phyloP scores from a whole-genome alignment of 106 monocot species.

The Acorus calamus region DNA sequence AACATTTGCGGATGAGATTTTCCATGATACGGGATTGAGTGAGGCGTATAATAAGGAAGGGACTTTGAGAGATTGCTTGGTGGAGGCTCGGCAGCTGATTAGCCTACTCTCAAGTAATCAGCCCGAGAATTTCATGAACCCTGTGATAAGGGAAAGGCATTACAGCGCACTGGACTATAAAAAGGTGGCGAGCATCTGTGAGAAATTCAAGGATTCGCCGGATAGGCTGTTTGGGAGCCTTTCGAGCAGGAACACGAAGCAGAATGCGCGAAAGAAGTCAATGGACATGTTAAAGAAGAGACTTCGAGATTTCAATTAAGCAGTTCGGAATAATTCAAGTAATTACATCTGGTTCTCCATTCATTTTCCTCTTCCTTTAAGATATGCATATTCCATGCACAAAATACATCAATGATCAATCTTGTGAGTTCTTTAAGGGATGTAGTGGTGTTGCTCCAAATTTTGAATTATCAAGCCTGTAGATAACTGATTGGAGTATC shows the following conservation, averaged over 20 bases:
- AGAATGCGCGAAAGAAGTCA: constrained; percentile 59
- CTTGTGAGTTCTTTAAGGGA: background rate
- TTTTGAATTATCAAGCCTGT: background rate
- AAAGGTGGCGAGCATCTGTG: constrained; percentile 58
- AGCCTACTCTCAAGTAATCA: constrained; percentile 59
- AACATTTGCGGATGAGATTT: constrained; percentile 47
- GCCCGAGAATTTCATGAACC: constrained; percentile 66
- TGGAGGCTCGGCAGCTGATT: constrained; percentile 51
- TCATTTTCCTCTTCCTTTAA: background rate
- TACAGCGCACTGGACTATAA: constrained; percentile 56
- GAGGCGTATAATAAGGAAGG: constrained; percentile 29
- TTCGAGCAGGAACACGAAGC: constrained; percentile 34
- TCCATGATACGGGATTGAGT: constrained; percentile 16
- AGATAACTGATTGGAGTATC: too few relatives aligned
- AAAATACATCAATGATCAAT: background rate
- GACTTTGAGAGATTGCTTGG: constrained; percentile 42
- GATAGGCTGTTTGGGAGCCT: constrained; percentile 64
- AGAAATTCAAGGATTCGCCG: constrained; percentile 68
- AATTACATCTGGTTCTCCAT: background rate
- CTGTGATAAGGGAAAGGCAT: constrained; percentile 58
- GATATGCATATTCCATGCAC: background rate
- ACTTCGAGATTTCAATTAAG: constrained; percentile 55
- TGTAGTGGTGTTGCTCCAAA: background rate
- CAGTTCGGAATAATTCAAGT: too few relatives aligned
- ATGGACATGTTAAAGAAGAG: constrained; percentile 60